A percentile compares a stretch with the other conserved stretches of the same genome.
Evolutionary conservation across 2,329 filamentous ascomycete genomes (phyloP).

Genomic region (Fusarium longipes): DNA sequence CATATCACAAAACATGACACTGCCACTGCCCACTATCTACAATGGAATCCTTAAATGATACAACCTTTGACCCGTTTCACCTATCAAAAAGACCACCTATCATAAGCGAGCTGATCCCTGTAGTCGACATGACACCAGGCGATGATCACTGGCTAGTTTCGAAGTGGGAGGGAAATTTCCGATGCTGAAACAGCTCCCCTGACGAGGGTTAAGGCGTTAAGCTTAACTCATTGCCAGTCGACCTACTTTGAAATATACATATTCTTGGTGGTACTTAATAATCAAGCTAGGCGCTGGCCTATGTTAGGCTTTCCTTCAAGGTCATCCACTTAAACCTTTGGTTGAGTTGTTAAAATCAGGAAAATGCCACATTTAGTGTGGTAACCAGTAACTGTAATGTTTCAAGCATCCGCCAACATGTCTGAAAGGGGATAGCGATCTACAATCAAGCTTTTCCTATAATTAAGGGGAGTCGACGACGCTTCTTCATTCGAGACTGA

Average conservation of each 20-base stretch:
- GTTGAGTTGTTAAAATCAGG: too few species aligned
- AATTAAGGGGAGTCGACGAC: not conserved
- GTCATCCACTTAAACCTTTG: not conserved
- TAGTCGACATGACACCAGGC: not conserved
- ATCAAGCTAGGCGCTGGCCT: not conserved
- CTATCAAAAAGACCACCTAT: slow-evolving; percentile 35
- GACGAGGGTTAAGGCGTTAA: slow-evolving; percentile 11
- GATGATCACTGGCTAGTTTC: slow-evolving; percentile 5
- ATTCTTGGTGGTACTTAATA: not conserved
- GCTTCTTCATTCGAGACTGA: too few species aligned
- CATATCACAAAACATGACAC: slow-evolving; percentile 16
- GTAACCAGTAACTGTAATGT: too few species aligned
- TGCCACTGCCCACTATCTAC: slow-evolving; percentile 35
- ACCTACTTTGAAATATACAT: not conserved
- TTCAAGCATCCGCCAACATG: not conserved
- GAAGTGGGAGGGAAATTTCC: not conserved
- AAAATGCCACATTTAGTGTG: too few species aligned
- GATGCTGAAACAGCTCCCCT: slow-evolving; percentile 34
- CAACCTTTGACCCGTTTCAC: slow-evolving; percentile 30
- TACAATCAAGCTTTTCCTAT: not conserved
- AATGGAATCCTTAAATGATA: slow-evolving; percentile 36
- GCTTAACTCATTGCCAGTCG: too few species aligned
- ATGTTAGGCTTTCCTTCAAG: too few species aligned
- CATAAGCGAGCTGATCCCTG: slow-evolving; percentile 7
- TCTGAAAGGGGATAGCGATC: too few species aligned